phyloP scores from a whole-genome alignment of 495 filamentous ascomycete genomes.

The Ascobolus immersus region DNA sequence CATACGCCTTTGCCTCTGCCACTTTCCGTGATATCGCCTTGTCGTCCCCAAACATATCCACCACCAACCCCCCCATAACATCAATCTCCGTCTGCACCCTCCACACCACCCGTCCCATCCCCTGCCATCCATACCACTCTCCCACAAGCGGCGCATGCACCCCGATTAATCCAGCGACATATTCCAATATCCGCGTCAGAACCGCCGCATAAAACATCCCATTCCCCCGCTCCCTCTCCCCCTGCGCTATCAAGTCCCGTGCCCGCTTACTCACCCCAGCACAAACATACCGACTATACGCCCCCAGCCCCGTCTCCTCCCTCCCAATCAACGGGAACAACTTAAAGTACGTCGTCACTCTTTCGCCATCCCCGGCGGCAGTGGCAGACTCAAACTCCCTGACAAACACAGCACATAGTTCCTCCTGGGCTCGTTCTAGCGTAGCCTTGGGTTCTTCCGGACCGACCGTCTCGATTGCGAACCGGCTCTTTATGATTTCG shows the following conservation, averaged over 20 bases:
- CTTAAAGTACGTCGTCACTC: conserved; percentile 92
- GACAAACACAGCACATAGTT: conserved; percentile 65
- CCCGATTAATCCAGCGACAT: conserved; percentile 88
- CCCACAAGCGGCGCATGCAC: conserved; percentile 73
- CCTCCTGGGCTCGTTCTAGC: conserved; percentile 62
- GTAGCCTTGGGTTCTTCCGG: conserved; percentile 77
- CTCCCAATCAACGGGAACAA: conserved; percentile 85
- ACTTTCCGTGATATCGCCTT: conserved; percentile 55
- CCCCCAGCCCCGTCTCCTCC: conserved; percentile 68
- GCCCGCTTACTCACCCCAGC: conserved; percentile 69
- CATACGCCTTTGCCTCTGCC: conserved; percentile 87
- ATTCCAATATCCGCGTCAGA: conserved; percentile 79
- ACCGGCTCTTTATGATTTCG: conserved; percentile 55
- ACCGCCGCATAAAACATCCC: conserved; percentile 76
- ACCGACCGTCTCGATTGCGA: conserved; percentile 79
- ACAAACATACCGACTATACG: conserved; percentile 87
- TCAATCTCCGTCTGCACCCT: conserved; percentile 81
- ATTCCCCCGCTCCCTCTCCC: conserved; percentile 15
- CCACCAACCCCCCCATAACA: conserved; percentile 85
- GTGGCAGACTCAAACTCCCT: conserved; percentile 88
- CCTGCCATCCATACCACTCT: conserved; percentile 69
- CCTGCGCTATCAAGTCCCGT: conserved; percentile 46
- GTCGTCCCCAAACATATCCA: conserved; percentile 90
- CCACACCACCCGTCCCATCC: conserved; percentile 92
- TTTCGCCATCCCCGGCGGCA: conserved; percentile 48